Conservation (phyloP, 208 protist species). For the Trypanosoma boissoni region DNA sequence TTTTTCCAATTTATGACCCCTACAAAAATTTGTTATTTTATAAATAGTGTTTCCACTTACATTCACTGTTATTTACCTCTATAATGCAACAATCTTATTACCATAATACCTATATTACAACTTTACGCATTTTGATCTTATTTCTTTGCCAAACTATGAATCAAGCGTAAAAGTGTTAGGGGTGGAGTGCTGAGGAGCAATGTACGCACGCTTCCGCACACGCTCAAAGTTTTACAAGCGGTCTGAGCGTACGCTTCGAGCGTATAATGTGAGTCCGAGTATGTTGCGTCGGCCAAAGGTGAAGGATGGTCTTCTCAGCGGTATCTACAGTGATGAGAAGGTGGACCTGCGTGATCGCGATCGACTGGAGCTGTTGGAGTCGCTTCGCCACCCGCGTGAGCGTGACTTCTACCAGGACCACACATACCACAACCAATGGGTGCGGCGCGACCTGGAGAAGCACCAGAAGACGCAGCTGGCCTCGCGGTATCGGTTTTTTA, state of each 20-base stretch:
- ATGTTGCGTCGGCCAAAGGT: slow-evolving; percentile 63
- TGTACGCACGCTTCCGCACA: slow-evolving; percentile 86
- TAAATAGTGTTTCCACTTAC: too few species aligned
- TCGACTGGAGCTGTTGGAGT: slow-evolving; percentile 73
- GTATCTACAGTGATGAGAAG: slow-evolving; percentile 69
- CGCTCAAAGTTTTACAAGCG: slow-evolving; percentile 83
- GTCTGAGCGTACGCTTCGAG: slow-evolving; percentile 38
- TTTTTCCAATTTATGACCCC: not conserved
- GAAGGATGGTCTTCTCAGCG: slow-evolving; percentile 57
- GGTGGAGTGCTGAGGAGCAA: slow-evolving; percentile 10
- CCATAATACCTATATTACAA: too few species aligned
- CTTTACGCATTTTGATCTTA: too few species aligned
- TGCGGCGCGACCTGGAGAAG: slow-evolving; percentile 64
- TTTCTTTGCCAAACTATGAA: too few species aligned
- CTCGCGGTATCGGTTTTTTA: slow-evolving; percentile 61
- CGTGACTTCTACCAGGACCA: slow-evolving; percentile 91
- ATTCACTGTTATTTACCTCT: too few species aligned
- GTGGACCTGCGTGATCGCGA: slow-evolving; percentile 79
- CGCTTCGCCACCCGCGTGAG: slow-evolving; percentile 81
- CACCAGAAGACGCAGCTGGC: slow-evolving; percentile 61
- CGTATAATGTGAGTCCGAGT: slow-evolving; percentile 73
- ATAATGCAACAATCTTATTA: too few species aligned
- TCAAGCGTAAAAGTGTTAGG: not conserved
- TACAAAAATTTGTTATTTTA: too few species aligned
- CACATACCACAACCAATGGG: slow-evolving; percentile 91